phyloP scores from a whole-genome alignment of 495 filamentous ascomycete species.

The Penicillium mononematosum region DNA sequence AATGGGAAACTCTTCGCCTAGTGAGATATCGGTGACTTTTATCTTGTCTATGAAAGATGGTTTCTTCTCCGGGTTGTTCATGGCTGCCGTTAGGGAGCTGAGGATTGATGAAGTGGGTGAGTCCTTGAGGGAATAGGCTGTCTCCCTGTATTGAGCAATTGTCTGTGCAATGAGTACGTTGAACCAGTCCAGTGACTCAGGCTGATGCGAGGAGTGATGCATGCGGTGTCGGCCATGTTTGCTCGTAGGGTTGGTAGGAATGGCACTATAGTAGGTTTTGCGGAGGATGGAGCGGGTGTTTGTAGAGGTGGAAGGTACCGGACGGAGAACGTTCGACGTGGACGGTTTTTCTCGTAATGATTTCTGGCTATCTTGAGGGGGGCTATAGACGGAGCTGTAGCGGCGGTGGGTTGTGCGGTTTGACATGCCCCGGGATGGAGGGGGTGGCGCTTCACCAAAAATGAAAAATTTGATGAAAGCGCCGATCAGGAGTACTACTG shows the following conservation, averaged over 20 bases:
- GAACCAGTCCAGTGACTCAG: conserved; percentile 99
- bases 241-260: conserved; percentile 41
- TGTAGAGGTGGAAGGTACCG: conserved; percentile 52
- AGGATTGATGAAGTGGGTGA: conserved; percentile 70
- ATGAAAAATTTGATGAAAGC: conserved; percentile 99
- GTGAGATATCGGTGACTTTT: conserved; percentile 82
- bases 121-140: conserved; percentile 80
- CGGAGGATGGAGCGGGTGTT: conserved; percentile 88
- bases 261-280: conserved; percentile 97
- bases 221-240: conserved; percentile 49
- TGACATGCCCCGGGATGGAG: conserved; percentile 73
- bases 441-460: conserved; percentile 86
- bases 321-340: conserved; percentile 68
- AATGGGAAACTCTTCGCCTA: conserved; percentile 97
- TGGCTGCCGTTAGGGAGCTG: conserved; percentile 80
- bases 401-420: conserved; percentile 62
- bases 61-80: conserved; percentile 76
- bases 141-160: conserved; percentile 89
- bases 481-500: conserved; percentile 82
- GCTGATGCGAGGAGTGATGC: conserved; percentile 76
- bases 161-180: conserved; percentile 97
- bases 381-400: conserved; percentile 57
- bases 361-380: conserved; percentile 30
- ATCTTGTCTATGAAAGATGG: conserved; percentile 93
- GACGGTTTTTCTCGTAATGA: conserved; percentile 73